phyloP scores from a whole-genome alignment of 2,329 filamentous ascomycete species.

The Claviceps humidiphila region DNA sequence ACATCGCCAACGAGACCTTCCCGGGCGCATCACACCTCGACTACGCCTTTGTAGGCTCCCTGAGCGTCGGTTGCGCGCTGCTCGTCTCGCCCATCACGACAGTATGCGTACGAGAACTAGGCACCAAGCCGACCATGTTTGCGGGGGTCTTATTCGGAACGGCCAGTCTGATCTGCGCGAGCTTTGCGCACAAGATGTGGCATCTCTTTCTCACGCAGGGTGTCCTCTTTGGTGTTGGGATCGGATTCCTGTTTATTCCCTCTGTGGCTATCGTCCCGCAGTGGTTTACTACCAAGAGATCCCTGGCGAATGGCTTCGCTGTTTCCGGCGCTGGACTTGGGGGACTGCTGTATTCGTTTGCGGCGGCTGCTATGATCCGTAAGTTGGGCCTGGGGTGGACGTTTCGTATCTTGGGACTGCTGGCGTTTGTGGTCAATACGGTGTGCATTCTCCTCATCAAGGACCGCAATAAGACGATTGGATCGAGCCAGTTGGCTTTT shows the following conservation, averaged over 20 bases:
- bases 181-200: conserved; percentile 56
- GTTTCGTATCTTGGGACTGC: conserved; percentile 50
- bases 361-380: conserved; percentile 54
- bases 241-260: conserved; percentile 64
- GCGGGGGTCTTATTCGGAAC: conserved; percentile 53
- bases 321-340: conserved; percentile 62
- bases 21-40: conserved; percentile 49
- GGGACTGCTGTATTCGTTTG: conserved; percentile 57
- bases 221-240: conserved; percentile 61
- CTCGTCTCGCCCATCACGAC: conserved; percentile 57
- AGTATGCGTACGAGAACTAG: conserved; percentile 42
- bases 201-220: conserved; percentile 67
- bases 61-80: conserved; percentile 35
- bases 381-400: conserved; percentile 52
- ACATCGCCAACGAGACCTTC: conserved; percentile 45
- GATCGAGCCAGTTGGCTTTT: conserved; percentile 53
- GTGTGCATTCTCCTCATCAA: conserved; percentile 49
- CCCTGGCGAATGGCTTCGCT: conserved; percentile 55
- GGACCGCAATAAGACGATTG: conserved; percentile 60
- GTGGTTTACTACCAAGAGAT: conserved; percentile 58
- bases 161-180: conserved; percentile 53
- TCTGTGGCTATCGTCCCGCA: conserved; percentile 56
- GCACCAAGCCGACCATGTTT: conserved; percentile 50
- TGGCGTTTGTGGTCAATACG: conserved; percentile 51
- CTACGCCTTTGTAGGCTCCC: conserved; percentile 60